A percentile compares a stretch with the other conserved stretches of the same genome.
Conservation (phyloP, 495 filamentous ascomycete genomes). For the Opeltia flavorubescens region DNA sequence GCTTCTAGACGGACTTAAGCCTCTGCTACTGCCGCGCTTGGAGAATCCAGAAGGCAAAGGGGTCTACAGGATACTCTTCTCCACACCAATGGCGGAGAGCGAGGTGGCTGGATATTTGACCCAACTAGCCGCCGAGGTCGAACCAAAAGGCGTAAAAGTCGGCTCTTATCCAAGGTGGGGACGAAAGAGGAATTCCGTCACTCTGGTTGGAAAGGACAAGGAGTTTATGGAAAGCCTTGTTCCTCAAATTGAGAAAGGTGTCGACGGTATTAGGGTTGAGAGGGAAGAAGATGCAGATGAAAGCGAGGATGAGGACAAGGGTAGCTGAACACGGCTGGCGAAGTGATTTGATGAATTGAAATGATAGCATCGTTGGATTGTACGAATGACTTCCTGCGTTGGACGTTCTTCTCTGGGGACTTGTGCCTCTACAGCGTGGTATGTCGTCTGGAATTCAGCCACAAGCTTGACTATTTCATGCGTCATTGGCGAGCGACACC, state of each 20-base stretch:
- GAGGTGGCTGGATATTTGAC: conserved; percentile 70
- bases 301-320: conserved; percentile 13
- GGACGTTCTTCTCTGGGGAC: too few species aligned
- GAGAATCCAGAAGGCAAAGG: conserved; percentile 68
- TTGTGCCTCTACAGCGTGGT: too few species aligned
- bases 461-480: too few species aligned
- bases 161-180: conserved; percentile 93
- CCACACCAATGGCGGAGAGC: conserved; percentile 78
- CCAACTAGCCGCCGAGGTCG: conserved; percentile 55
- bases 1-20: conserved; percentile 63
- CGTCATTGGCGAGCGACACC: too few species aligned
- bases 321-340: too few species aligned
- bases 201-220: conserved; percentile 63
- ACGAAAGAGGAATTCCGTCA: conserved; percentile 77
- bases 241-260: conserved; percentile 44
- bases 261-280: conserved; percentile 39
- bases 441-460: too few species aligned
- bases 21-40: conserved; percentile 50
- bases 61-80: conserved; percentile 61
- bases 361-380: neutral
- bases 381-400: too few species aligned
- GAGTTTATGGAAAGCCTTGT: conserved; percentile 46
- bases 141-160: conserved; percentile 71
- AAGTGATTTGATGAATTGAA: neutral
- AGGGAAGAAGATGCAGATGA: conserved; percentile 49